Conservation (phyloP, 306 rosid genomes). For the Malus sylvestris region DNA sequence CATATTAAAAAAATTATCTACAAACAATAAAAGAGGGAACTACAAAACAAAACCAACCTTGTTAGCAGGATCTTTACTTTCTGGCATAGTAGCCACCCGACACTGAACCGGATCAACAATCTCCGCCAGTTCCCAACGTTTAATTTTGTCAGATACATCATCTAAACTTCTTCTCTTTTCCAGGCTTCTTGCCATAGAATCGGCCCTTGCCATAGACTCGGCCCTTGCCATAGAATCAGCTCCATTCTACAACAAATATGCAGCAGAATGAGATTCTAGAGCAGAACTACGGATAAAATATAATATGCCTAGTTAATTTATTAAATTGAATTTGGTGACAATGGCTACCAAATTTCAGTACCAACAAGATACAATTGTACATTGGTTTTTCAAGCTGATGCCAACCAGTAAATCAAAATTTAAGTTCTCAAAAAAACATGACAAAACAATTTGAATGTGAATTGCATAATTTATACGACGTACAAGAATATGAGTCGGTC, state of each 20-base stretch:
- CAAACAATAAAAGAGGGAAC: not conserved
- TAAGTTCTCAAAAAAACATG: not conserved
- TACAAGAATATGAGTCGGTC: slow-evolving; percentile 55
- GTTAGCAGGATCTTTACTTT: slow-evolving; percentile 44
- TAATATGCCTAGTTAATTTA: not conserved
- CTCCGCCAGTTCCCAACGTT: slow-evolving; percentile 59
- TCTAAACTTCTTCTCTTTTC: slow-evolving; percentile 54
- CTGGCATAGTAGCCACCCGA: slow-evolving; percentile 55
- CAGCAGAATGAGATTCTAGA: not conserved
- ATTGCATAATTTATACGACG: not conserved
- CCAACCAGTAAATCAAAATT: not conserved
- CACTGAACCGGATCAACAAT: slow-evolving; percentile 54
- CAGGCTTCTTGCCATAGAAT: slow-evolving; percentile 35
- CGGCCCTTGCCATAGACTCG: not conserved
- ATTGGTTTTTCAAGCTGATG: not conserved
- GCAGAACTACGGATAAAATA: not conserved
- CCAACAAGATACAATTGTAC: not conserved
- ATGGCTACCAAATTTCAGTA: not conserved
- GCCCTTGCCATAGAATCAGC: slow-evolving; percentile 27
- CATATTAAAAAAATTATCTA: not conserved
- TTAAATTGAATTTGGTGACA: not conserved
- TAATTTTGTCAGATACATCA: slow-evolving; percentile 43
- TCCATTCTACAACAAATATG: slow-evolving; percentile 25
- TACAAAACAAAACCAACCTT: slow-evolving; percentile 34
- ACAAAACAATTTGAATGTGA: not conserved